Evolutionary conservation across 2,329 filamentous ascomycete genomes (phyloP).

Genomic region (Coniochaeta sp.): DNA sequence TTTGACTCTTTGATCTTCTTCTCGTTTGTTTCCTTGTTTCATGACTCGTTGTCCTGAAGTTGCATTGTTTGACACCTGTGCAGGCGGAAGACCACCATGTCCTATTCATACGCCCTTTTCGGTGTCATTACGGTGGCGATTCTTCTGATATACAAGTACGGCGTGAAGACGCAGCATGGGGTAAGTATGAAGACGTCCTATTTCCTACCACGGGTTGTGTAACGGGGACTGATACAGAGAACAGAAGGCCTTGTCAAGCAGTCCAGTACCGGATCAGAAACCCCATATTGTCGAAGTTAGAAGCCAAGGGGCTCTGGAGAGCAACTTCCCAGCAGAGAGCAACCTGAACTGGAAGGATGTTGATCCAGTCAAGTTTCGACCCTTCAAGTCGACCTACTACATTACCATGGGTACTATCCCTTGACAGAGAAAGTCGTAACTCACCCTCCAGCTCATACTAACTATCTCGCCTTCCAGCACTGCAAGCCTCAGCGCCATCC

Average conservation of each 20-base stretch:
- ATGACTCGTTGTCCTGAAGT: too few relatives aligned
- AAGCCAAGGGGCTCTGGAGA: too few relatives aligned
- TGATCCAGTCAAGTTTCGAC: slow-evolving; percentile 32
- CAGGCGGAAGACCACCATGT: not conserved
- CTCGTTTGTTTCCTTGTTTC: too few relatives aligned
- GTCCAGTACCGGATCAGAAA: too few relatives aligned
- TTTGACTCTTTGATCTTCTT: too few relatives aligned
- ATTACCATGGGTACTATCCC: slow-evolving; percentile 42
- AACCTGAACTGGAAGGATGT: slow-evolving; percentile 27
- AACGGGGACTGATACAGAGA: too few relatives aligned
- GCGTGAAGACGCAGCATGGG: not conserved
- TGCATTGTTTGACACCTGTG: too few relatives aligned
- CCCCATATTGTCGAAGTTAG: too few relatives aligned
- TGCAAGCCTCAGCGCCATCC: slow-evolving; percentile 34
- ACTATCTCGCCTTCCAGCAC: slow-evolving; percentile 21
- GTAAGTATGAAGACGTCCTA: not conserved
- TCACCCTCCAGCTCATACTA: not conserved
- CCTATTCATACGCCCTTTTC: not conserved
- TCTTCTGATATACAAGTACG: not conserved
- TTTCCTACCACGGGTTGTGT: too few relatives aligned
- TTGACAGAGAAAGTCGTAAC: not conserved
- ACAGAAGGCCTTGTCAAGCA: too few relatives aligned
- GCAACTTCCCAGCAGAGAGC: not conserved
- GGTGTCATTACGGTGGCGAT: not conserved
- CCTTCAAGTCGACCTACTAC: slow-evolving; percentile 45